Base-by-base conservation (phyloP, 2,329 filamentous ascomycete genomes). In the Colletotrichum spinosum region DNA sequence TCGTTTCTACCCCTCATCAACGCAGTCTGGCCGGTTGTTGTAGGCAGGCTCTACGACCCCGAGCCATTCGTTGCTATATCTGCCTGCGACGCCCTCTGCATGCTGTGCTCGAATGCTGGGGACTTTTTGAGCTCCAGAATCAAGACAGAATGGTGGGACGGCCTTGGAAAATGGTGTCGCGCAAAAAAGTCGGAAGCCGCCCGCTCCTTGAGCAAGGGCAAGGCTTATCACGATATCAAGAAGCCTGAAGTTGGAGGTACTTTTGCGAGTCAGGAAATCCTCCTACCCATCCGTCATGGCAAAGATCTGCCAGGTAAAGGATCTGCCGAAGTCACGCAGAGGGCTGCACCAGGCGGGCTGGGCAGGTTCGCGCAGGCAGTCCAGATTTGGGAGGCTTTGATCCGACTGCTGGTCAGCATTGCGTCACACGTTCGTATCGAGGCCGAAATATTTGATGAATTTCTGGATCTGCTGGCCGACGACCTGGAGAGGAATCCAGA, bases 1-100 rank as follows among this genome's bases (percentile, higher is more conserved):
- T 88, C 89, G 0, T 97, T 97, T 74, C 80, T 99, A 2, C 96
- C 96, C 0, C 84, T 98, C 0, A 89, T 98, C 70, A 96, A 98
- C 76, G 90, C 91, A 3, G 82, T 98, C 8, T 99, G 95, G 95
- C 94, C 94, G 0, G 90, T 97, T 7, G 80, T 97, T 6, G 80
- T 90, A 2, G 82, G 84, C n/a, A 84, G 89, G 33, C 80, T 93
- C 6, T 86, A 88, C 69, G 92, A 93, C 68, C 69, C 79, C 4
- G 90, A 93, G 75, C 80, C 87, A 0, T 91, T 89, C 72, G 86
- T 97, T 9, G 86, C 86, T 2, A 85, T 91, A 8, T 87, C 90
- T 13, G 90, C 93, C 6, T 89, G 93, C 64, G 83, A 88, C 12
- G 86, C 92, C 0, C 81, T 98, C 3, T 81, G 81, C 2, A 80